Percentiles rank a stretch among this genome's conserved stretches.
Evolutionary conservation across 2,329 filamentous ascomycete species (phyloP).

Genomic region (Monosporascus sp.): DNA sequence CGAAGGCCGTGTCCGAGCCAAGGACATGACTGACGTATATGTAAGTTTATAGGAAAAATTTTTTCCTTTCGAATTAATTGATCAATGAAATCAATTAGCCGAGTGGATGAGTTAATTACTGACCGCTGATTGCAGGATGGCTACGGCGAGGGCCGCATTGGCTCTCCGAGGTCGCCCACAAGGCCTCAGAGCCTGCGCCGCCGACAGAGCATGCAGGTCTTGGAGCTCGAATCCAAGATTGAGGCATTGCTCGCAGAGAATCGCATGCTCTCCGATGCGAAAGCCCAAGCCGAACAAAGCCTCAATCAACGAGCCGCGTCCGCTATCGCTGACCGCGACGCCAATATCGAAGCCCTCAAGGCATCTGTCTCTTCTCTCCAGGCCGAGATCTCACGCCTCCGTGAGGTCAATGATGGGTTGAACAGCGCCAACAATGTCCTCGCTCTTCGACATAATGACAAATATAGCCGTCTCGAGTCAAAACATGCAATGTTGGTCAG

Average conservation of each 20-base stretch:
- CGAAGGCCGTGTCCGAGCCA: constrained; percentile 77
- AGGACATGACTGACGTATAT: constrained; percentile 89
- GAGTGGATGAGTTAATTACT: constrained; percentile 2
- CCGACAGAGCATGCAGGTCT: constrained; percentile 93
- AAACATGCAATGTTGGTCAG: constrained; percentile 61
- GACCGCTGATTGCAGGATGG: constrained; percentile 62
- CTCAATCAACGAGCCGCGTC: constrained; percentile 62
- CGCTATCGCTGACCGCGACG: constrained; percentile 74
- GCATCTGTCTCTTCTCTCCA: constrained; percentile 75
- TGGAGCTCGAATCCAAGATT: constrained; percentile 82
- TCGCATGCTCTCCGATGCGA: constrained; percentile 68
- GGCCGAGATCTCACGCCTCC: constrained; percentile 73
- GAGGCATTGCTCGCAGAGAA: constrained; percentile 86
- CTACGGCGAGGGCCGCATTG: constrained; percentile 80
- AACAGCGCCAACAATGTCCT: constrained; percentile 72
- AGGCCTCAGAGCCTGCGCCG: constrained; percentile 93
- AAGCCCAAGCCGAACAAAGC: constrained; percentile 61
- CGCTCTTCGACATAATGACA: constrained; percentile 67
- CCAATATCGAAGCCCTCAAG: constrained; percentile 78
- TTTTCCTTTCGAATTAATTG: constrained; percentile 6
- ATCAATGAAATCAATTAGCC: constrained; percentile 6
- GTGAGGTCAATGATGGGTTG: constrained; percentile 76
- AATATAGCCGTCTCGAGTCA: constrained; percentile 61
- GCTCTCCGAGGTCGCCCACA: constrained; percentile 86
- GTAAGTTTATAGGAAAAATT: constrained; percentile 54